Base-by-base conservation (phyloP, 257 asterid genomes). In the Salvia splendens region DNA sequence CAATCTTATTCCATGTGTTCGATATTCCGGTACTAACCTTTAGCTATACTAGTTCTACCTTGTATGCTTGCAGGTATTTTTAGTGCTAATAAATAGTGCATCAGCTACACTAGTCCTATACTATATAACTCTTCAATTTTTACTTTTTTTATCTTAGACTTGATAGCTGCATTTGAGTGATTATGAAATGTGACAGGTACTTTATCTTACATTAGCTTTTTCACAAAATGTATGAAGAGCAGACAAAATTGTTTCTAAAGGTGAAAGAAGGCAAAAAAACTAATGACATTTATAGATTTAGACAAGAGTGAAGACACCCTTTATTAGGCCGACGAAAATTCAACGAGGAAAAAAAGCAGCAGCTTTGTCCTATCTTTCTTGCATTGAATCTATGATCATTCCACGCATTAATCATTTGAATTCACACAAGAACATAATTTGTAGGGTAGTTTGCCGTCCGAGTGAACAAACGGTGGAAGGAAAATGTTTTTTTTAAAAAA, bases 141-240 rank as follows among this genome's bases (percentile, higher is more conserved):
- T 54, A 3, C n/a, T 17, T 11, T 28, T 50, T 54, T 40, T 10
- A 1, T 28, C 32, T 30, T 46, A 40, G 71, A 54, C 69, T 77
- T 72, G 49, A 66, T 66, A 59, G 45, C 30, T 24, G 30, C 42
- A 28, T 48, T 64, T 14, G 62, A 68, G 55, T 72, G 61, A 60
- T 64, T 24, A 28, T 65, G 54, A 61, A 74, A 61, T 20, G 68
- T 32, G 64, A 61, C 63, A 64, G 65, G 40, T 28, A 4, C 54
- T 60, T 73, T 67, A 47, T 68, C 71, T 8, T n/a, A 46, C 47
- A 53, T 14, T 15, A 55, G 28, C 38, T 56, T 53, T 24, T 69
- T 41, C 24, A 46, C 33, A 7, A 35, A 41, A 52, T 55, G 53
- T 61, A 48, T 8, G 0, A 61, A 61, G 11, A 52, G 59, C 67